phyloP scores from a whole-genome alignment of 2,329 filamentous ascomycete species.

The Cucurbitaria berberidis region DNA sequence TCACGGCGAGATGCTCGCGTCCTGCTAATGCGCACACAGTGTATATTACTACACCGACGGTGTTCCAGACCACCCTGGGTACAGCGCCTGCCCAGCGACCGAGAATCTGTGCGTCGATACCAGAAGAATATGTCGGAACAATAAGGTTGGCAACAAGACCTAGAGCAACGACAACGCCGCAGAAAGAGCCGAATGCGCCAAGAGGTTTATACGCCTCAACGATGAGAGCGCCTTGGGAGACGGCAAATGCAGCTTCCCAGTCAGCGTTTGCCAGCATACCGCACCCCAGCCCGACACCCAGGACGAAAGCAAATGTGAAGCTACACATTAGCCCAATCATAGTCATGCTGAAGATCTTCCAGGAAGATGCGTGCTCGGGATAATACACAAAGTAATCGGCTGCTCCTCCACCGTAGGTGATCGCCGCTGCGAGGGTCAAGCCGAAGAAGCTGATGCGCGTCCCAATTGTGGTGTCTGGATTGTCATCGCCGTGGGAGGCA shows the following conservation, averaged over 20 bases:
- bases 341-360: slow-evolving; percentile 63
- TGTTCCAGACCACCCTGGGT: slow-evolving; percentile 70
- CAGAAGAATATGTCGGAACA: slow-evolving; percentile 66
- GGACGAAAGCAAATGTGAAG: slow-evolving; percentile 66
- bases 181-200: slow-evolving; percentile 69
- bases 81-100: slow-evolving; percentile 63
- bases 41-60: slow-evolving; percentile 66
- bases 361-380: slow-evolving; percentile 58
- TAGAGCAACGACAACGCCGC: slow-evolving; percentile 67
- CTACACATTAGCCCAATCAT: slow-evolving; percentile 62
- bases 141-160: slow-evolving; percentile 71
- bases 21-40: slow-evolving; percentile 70
- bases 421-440: slow-evolving; percentile 68
- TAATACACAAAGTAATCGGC: slow-evolving; percentile 74
- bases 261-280: slow-evolving; percentile 59
- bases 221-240: slow-evolving; percentile 68
- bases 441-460: slow-evolving; percentile 73
- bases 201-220: slow-evolving; percentile 67
- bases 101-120: slow-evolving; percentile 72
- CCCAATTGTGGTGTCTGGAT: slow-evolving; percentile 57
- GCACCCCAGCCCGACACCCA: slow-evolving; percentile 68
- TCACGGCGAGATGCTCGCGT: slow-evolving; percentile 64
- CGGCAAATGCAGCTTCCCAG: slow-evolving; percentile 64
- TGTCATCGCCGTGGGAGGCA: slow-evolving; percentile 57
- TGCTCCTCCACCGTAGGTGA: slow-evolving; percentile 68